Percentiles rank a stretch among this genome's conserved stretches.
Evolutionary conservation across 192 early-diverging fungal species (phyloP).

Genomic region (Backusella morwellensis): DNA sequence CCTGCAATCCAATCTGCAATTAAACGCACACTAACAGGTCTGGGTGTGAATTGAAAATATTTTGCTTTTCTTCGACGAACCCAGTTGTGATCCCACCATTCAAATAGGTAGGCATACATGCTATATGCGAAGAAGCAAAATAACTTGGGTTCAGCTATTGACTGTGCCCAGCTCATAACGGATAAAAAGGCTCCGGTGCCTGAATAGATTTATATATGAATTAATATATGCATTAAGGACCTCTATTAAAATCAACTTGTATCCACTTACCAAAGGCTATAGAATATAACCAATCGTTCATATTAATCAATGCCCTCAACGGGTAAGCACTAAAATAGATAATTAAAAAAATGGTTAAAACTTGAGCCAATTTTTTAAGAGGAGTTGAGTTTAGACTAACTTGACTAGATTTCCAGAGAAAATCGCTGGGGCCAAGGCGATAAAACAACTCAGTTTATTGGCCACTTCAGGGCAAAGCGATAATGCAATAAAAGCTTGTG

Average conservation of each 20-base stretch:
- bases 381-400: not conserved
- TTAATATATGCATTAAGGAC: not conserved
- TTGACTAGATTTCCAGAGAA: conserved; percentile 11
- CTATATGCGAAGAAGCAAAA: conserved; percentile 41
- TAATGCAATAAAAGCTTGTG: conserved; percentile 86
- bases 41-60: conserved; percentile 58
- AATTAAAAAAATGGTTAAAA: not conserved
- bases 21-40: conserved; percentile 20
- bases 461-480: conserved; percentile 77
- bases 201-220: not conserved
- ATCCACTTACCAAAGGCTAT: conserved; percentile 12
- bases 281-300: not conserved
- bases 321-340: conserved; percentile 18
- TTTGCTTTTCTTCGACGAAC: conserved; percentile 34
- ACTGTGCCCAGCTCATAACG: conserved; percentile 39
- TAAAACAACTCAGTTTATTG: conserved; percentile 79
- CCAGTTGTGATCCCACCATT: conserved; percentile 52
- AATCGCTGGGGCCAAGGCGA: conserved; percentile 83
- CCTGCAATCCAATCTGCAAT: conserved; percentile 28
- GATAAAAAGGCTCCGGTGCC: conserved; percentile 35
- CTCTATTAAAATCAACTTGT: not conserved
- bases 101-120: conserved; percentile 53
- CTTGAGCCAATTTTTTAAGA: not conserved
- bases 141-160: conserved; percentile 25
- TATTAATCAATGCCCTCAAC: conserved; percentile 2